These are phyloP conservation scores for Penicillium pulvis DNA, from an alignment of 495 filamentous ascomycete species.

Conservation along the genomic window DNA sequence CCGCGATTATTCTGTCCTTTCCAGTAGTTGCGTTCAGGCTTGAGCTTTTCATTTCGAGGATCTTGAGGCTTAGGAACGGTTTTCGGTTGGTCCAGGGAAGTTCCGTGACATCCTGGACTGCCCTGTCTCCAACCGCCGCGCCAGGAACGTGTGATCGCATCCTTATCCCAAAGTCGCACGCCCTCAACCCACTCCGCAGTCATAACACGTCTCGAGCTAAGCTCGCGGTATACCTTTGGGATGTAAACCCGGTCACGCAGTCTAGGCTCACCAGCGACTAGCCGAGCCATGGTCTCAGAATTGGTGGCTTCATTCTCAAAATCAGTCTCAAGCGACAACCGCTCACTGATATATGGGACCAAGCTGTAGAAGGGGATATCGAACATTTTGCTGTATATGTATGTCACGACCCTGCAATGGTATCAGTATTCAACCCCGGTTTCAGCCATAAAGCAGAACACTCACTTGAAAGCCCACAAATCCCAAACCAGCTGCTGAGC, in stretches of 20 bases:
- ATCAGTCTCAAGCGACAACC: conserved; percentile 88
- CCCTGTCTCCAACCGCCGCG: conserved; percentile 71
- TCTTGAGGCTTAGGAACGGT: conserved; percentile 26
- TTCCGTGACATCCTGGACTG: conserved; percentile 75
- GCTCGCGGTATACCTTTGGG: conserved; percentile 77
- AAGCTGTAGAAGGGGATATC: conserved; percentile 86
- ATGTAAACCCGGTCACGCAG: conserved; percentile 83
- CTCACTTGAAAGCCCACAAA: conserved; percentile 90
- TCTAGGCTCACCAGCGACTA: conserved; percentile 76
- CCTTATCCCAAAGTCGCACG: conserved; percentile 86
- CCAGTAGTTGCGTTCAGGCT: conserved; percentile 81
- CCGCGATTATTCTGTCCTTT: conserved; percentile 67
- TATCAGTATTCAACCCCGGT: neutral
- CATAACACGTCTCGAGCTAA: conserved; percentile 83
- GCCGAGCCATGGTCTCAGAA: conserved; percentile 75
- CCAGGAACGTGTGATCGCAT: conserved; percentile 72
- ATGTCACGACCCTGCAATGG: conserved; percentile 64
- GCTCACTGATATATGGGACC: conserved; percentile 86
- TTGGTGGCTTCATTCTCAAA: conserved; percentile 91
- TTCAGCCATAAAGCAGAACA: conserved; percentile 1
- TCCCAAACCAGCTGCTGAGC: conserved; percentile 87
- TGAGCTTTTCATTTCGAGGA: conserved; percentile 56
- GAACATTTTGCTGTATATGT: conserved; percentile 77
- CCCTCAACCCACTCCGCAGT: conserved; percentile 98
- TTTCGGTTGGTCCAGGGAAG: conserved; percentile 56